Evolutionary conservation across 1,284 basidiomycete species (phyloP).

Genomic region (Apiotrichum gamsii): DNA sequence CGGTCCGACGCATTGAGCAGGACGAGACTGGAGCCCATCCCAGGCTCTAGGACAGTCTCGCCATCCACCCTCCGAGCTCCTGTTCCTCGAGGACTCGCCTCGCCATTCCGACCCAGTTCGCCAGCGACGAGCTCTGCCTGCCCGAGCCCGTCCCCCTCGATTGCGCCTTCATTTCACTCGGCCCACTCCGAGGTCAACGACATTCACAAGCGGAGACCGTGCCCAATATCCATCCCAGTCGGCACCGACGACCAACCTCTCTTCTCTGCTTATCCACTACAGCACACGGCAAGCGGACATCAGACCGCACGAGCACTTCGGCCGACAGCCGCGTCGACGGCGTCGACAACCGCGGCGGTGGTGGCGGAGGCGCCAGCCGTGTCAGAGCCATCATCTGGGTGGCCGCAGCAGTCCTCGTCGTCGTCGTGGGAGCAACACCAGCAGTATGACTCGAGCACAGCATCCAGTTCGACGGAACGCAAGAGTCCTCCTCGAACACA

Average conservation of each 20-base stretch:
- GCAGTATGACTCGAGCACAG: neutral
- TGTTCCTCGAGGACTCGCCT: conserved; percentile 4
- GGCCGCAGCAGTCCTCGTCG: no score
- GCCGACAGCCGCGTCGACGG: conserved; percentile 12
- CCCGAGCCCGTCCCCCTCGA: conserved; percentile 3
- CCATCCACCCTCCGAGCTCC: conserved; percentile 5
- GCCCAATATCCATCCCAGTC: conserved; percentile 25
- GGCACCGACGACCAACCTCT: conserved; percentile 30
- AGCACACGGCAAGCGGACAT: neutral
- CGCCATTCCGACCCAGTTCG: conserved; percentile 7
- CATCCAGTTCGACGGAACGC: neutral
- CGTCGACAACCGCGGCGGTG: no score
- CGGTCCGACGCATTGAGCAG: conserved; percentile 2
- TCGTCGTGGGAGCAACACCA: no score
- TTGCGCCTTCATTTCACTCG: neutral
- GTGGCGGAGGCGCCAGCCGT: no score
- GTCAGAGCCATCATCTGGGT: no score
- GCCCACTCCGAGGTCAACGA: conserved; percentile 3
- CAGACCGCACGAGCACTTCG: neutral
- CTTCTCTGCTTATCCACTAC: conserved; percentile 34
- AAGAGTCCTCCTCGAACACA: neutral
- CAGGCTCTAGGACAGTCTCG: conserved; percentile 24
- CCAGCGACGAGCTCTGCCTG: conserved; percentile 1
- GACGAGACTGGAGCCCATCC: conserved; percentile 18
- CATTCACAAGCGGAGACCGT: conserved; percentile 3